Percentiles rank a stretch among this genome's conserved stretches.
Evolutionary conservation across 495 filamentous ascomycete genomes (phyloP).

Genomic region (Penicillium robsamsonii): DNA sequence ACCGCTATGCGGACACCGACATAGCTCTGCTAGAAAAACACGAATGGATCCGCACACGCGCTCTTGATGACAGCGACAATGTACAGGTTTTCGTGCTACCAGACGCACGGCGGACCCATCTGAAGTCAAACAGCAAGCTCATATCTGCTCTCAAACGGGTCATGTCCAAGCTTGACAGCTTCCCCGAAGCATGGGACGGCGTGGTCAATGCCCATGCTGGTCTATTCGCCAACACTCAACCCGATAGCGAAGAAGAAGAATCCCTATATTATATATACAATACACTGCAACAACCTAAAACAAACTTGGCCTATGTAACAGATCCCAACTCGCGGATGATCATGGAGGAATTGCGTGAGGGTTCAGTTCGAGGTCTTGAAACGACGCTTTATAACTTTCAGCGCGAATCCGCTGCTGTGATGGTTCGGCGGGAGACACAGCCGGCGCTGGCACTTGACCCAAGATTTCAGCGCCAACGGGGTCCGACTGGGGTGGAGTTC

Average conservation of each 20-base stretch:
- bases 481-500: slow-evolving; percentile 61
- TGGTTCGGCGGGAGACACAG: slow-evolving; percentile 78
- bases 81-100: slow-evolving; percentile 66
- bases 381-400: slow-evolving; percentile 77
- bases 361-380: slow-evolving; percentile 57
- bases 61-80: slow-evolving; percentile 15
- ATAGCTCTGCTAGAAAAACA: slow-evolving; percentile 28
- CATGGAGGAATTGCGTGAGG: slow-evolving; percentile 59
- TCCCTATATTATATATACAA: slow-evolving; percentile 88
- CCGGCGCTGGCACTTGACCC: slow-evolving; percentile 69
- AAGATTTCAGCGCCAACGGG: slow-evolving; percentile 54
- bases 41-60: slow-evolving; percentile 34
- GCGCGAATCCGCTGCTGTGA: slow-evolving; percentile 74
- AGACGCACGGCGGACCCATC: slow-evolving; percentile 52
- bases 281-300: slow-evolving; percentile 69
- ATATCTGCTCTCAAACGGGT: slow-evolving; percentile 49
- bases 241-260: slow-evolving; percentile 41
- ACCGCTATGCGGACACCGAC: slow-evolving; percentile 19
- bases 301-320: slow-evolving; percentile 48
- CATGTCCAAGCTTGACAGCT: slow-evolving; percentile 57
- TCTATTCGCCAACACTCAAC: slow-evolving; percentile 4
- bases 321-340: slow-evolving; percentile 58
- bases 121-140: slow-evolving; percentile 31
- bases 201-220: slow-evolving; percentile 2
- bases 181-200: slow-evolving; percentile 57